phyloP scores from a whole-genome alignment of 805 yeast species.

The Maudiozyma bulderi region DNA sequence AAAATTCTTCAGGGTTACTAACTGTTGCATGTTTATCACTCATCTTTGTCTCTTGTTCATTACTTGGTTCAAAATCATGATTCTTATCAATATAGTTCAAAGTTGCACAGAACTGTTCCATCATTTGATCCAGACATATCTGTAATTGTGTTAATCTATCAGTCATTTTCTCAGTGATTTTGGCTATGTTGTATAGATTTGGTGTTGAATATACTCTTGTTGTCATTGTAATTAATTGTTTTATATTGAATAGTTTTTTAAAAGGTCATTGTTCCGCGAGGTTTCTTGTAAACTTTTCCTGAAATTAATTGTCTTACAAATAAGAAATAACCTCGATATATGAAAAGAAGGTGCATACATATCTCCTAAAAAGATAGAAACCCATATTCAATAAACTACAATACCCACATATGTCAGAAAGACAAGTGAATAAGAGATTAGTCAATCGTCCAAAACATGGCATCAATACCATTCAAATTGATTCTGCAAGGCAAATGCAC shows the following conservation, averaged over 20 bases:
- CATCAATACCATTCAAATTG: slow-evolving; percentile 46
- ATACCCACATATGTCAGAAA: background rate
- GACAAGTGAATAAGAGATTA: background rate
- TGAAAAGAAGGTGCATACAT: background rate
- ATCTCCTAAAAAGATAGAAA: background rate
- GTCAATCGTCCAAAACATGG: slow-evolving; percentile 20
- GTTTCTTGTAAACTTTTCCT: no score
- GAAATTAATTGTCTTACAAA: no score
- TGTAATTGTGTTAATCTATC: slow-evolving; percentile 88
- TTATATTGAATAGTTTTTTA: no score
- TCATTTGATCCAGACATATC: slow-evolving; percentile 68
- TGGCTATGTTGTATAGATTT: background rate
- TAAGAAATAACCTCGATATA: no score
- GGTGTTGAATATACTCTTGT: background rate
- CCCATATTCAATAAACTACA: background rate
- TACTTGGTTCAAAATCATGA: slow-evolving; percentile 46
- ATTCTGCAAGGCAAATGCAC: slow-evolving; percentile 57
- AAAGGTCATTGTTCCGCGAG: no score
- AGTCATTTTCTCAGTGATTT: slow-evolving; percentile 39
- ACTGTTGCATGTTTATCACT: slow-evolving; percentile 51
- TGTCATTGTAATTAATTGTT: background rate
- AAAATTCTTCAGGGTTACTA: slow-evolving; percentile 38
- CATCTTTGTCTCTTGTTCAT: slow-evolving; percentile 44
- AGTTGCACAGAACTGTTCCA: slow-evolving; percentile 73
- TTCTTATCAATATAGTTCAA: slow-evolving; percentile 70